Conservation (phyloP, 2,329 filamentous ascomycete genomes). For the Paradendryphiella salina region DNA sequence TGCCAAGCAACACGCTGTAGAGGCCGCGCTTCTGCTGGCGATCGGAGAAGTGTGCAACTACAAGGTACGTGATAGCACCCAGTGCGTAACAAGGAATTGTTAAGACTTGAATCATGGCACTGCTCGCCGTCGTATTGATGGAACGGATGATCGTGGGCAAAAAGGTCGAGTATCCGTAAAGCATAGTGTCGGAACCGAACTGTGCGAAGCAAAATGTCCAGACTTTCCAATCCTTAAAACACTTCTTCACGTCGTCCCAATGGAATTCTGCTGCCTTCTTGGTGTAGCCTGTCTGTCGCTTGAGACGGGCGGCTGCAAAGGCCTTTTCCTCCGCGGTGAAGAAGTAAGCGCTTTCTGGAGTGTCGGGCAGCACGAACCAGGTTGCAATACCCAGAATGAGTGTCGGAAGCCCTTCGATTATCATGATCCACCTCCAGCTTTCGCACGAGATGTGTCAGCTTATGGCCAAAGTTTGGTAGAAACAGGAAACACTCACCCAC, state of each 20-base stretch:
- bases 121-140: constrained; percentile 64
- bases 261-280: constrained; percentile 58
- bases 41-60: constrained; percentile 68
- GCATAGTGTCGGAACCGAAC: constrained; percentile 74
- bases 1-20: constrained; percentile 65
- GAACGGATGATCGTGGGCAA: constrained; percentile 76
- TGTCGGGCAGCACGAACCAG: constrained; percentile 65
- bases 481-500: constrained; percentile 37
- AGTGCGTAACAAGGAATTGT: constrained; percentile 78
- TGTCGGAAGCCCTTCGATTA: constrained; percentile 60
- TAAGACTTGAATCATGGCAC: constrained; percentile 70
- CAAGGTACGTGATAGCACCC: constrained; percentile 70
- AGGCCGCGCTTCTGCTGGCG: constrained; percentile 66
- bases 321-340: constrained; percentile 62
- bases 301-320: constrained; percentile 58
- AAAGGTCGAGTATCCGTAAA: constrained; percentile 79
- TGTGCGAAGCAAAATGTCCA: constrained; percentile 70
- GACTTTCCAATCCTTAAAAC: constrained; percentile 75
- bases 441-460: too few species aligned
- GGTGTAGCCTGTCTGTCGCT: constrained; percentile 54
- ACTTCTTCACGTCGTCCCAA: constrained; percentile 66
- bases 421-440: constrained; percentile 73
- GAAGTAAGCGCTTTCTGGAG: constrained; percentile 66
- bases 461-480: too few species aligned
- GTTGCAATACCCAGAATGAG: constrained; percentile 60